A percentile compares a stretch with the other conserved stretches of the same genome.
phyloP scores from a whole-genome alignment of 163 green algal genomes.

The Chlorella variabilis region DNA sequence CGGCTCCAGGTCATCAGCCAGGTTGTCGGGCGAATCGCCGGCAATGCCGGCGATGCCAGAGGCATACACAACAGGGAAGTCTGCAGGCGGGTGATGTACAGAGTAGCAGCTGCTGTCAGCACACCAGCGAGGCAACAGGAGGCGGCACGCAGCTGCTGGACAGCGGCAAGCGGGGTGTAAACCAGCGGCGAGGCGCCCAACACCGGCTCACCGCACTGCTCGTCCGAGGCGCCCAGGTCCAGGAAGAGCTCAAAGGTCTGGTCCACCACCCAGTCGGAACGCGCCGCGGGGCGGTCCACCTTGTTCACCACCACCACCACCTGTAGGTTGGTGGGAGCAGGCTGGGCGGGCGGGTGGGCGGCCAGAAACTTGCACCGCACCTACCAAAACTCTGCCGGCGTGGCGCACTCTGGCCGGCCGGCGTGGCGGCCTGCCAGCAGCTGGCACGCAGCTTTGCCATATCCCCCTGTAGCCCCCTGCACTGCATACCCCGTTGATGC shows the following conservation, averaged over 20 bases:
- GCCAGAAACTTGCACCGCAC: too few species aligned
- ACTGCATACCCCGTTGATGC: not conserved
- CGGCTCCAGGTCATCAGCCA: constrained; percentile 88
- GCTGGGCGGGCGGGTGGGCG: too few species aligned
- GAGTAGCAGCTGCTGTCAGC: not conserved
- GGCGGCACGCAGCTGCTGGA: too few species aligned
- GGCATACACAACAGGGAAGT: constrained; percentile 77
- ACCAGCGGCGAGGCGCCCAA: too few species aligned
- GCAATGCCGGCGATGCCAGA: constrained; percentile 90
- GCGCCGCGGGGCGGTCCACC: constrained; percentile 86
- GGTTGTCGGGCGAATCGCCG: constrained; percentile 65
- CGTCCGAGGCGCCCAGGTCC: constrained; percentile 91
- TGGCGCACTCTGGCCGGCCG: too few species aligned
- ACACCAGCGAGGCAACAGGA: too few species aligned
- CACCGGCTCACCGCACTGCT: constrained; percentile 95
- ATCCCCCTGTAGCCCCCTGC: too few species aligned
- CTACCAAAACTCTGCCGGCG: too few species aligned
- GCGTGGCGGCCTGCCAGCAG: too few species aligned
- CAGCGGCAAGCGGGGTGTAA: too few species aligned
- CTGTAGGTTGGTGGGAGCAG: constrained; percentile 18
- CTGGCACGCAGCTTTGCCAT: too few species aligned
- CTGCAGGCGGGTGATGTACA: not conserved
- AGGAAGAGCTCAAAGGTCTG: constrained; percentile 97
- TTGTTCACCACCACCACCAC: constrained; percentile 99
- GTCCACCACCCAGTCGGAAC: constrained; percentile 93